Conservation (phyloP, 208 protist genomes). For the Leishmania aethiopica region DNA sequence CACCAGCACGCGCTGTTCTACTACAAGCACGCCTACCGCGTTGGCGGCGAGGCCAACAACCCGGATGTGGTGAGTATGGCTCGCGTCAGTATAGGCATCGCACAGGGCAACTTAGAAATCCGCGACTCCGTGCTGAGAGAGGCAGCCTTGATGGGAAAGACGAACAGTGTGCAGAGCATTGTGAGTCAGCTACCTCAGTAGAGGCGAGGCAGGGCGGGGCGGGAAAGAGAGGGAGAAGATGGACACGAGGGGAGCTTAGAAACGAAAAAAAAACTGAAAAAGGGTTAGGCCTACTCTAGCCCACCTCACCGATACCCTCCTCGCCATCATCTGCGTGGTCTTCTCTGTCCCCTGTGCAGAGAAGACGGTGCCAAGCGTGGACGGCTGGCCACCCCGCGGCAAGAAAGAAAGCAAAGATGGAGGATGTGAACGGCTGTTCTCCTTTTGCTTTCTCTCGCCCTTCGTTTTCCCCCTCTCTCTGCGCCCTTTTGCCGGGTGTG, state of each 20-base stretch:
- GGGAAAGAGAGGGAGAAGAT: too few species aligned
- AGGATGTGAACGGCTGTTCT: neutral
- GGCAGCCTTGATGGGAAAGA: constrained; percentile 62
- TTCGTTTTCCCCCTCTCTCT: neutral
- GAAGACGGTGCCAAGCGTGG: neutral
- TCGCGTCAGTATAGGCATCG: constrained; percentile 83
- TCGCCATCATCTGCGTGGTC: neutral
- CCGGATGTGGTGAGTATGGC: constrained; percentile 76
- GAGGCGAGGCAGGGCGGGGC: neutral
- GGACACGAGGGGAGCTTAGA: neutral
- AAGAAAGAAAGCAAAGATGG: neutral
- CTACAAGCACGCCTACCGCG: constrained; percentile 86
- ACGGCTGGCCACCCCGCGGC: neutral
- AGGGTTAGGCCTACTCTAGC: neutral
- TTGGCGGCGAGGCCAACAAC: constrained; percentile 77
- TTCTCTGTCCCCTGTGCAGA: neutral
- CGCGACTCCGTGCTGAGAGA: constrained; percentile 64
- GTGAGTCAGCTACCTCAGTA: constrained; percentile 58
- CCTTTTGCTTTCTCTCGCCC: neutral
- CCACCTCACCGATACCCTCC: neutral
- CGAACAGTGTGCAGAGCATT: constrained; percentile 57
- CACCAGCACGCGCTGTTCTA: constrained; percentile 89
- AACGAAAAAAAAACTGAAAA: neutral
- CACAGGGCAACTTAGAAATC: constrained; percentile 66
- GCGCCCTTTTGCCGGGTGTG: neutral